Percentiles rank a stretch among this genome's conserved stretches.
Evolutionary conservation across 306 rosid species (phyloP).

Genomic region (Cicer yamashitae): DNA sequence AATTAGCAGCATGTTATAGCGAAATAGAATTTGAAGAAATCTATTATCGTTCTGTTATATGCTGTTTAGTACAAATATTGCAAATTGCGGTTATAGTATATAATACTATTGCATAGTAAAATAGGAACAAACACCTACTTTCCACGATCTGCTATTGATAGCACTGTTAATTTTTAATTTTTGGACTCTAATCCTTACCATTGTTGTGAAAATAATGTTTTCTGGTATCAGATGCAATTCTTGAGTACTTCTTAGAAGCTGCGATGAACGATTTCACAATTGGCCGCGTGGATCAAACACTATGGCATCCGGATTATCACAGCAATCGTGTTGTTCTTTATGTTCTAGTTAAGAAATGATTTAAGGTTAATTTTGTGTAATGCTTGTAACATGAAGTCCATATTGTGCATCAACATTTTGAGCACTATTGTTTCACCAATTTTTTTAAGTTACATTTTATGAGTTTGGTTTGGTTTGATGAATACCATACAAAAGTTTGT

Average conservation of each 20-base stretch:
- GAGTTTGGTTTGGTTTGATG: slow-evolving; percentile 15
- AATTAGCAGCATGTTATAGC: too few species aligned
- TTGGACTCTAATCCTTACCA: background rate
- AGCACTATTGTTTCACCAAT: background rate
- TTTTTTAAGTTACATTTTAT: background rate
- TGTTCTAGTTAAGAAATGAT: slow-evolving; percentile 68
- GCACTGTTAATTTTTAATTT: background rate
- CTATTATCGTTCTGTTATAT: background rate
- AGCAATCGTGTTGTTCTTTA: slow-evolving; percentile 79
- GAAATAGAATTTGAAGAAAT: background rate
- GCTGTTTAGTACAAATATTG: background rate
- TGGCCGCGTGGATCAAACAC: slow-evolving; percentile 78
- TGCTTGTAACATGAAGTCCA: background rate
- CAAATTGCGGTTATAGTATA: background rate
- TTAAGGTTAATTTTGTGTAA: slow-evolving; percentile 14
- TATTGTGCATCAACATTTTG: slow-evolving; percentile 20
- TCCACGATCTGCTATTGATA: background rate
- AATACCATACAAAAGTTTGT: background rate
- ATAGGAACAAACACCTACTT: background rate
- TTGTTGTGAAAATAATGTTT: slow-evolving; percentile 31
- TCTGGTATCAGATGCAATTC: slow-evolving; percentile 72
- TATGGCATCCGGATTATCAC: slow-evolving; percentile 79
- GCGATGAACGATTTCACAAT: slow-evolving; percentile 69
- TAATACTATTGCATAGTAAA: background rate
- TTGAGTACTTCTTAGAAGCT: slow-evolving; percentile 75